Base-by-base conservation (phyloP, 768 basidiomycete species). In the Macrolepiota fuliginosa region DNA sequence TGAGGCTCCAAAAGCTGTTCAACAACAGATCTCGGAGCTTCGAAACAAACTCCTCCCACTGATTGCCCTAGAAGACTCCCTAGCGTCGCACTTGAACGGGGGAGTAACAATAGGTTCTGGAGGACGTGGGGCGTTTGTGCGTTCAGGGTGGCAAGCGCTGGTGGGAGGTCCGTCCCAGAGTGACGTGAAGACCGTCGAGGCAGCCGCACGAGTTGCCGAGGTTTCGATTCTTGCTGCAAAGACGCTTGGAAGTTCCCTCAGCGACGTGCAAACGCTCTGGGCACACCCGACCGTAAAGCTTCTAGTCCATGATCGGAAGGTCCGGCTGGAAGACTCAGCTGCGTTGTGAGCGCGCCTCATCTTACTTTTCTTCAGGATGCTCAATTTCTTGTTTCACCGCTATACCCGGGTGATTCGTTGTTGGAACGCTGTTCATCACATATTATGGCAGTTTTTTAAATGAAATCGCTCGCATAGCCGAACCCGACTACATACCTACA, bases 251-350 rank as follows among this genome's bases (percentile, higher is more conserved):
- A 69, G 75, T 49, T 71, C 73, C 13, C 76, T 78, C 65, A 74
- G 79, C 52, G 81, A 88, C 61, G 81, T 92, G 52, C 79, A 80
- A 46, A 76, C 80, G 37, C 79, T 93, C 4, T 94, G 91, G 91
- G 73, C 75, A 62, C 89, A 92, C 67, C 83, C 83, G n/a, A 79
- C 80, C 1, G 86, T 92, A 35, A 81, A 79, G 66, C 73, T 79
- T 61, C 75, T 91, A 25, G 45, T 91, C 53, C 75, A 82, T 51
- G 71, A 78, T 35, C 81, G 86, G 56, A 86, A 83, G 68, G 75
- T 92, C 63, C 80, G 82, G 58, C 77, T 93, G 4, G 88, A 92
- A 60, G 91, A 94, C 68, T 89, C 87, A 11, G 89, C 88, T 2
- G 75, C 85, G 27, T 92, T 89, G 91, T 93, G 70, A 69, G 88